A percentile compares a stretch with the other conserved stretches of the same genome.
phyloP scores from a whole-genome alignment of 2,329 filamentous ascomycete species.

The Macrophomina phaseolina region DNA sequence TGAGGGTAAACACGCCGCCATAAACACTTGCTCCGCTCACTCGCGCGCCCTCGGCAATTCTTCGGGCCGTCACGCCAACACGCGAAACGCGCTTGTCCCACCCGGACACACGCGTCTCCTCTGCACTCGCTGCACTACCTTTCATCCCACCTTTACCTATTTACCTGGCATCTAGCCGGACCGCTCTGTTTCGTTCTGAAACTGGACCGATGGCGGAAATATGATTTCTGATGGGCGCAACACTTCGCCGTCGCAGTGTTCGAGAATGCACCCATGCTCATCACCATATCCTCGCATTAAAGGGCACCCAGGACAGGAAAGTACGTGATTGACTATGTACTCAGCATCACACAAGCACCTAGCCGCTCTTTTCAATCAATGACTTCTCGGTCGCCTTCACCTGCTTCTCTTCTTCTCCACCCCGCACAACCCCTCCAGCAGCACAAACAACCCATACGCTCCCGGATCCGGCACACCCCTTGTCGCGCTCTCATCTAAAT shows the following conservation, averaged over 20 bases:
- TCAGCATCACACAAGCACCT: too few relatives aligned
- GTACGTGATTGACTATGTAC: too few relatives aligned
- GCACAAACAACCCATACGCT: conserved; percentile 51
- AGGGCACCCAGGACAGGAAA: too few relatives aligned
- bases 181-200: too few relatives aligned
- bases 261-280: too few relatives aligned
- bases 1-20: conserved; percentile 11
- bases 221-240: too few relatives aligned
- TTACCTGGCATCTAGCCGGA: too few relatives aligned
- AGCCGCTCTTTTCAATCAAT: not conserved
- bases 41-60: not conserved
- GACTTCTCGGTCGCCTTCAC: not conserved
- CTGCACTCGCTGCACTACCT: not conserved
- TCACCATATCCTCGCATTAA: too few relatives aligned
- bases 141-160: not conserved
- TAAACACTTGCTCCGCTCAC: not conserved
- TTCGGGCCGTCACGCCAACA: not conserved
- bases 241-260: too few relatives aligned
- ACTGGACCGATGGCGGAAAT: too few relatives aligned
- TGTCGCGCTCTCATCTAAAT: conserved; percentile 70
- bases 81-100: not conserved
- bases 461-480: conserved; percentile 60
- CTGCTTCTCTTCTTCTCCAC: not conserved
- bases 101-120: not conserved
- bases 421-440: conserved; percentile 40